These are phyloP conservation scores for Trametes polyzona DNA, from an alignment of 1,284 basidiomycete genomes.

Conservation along the genomic window DNA sequence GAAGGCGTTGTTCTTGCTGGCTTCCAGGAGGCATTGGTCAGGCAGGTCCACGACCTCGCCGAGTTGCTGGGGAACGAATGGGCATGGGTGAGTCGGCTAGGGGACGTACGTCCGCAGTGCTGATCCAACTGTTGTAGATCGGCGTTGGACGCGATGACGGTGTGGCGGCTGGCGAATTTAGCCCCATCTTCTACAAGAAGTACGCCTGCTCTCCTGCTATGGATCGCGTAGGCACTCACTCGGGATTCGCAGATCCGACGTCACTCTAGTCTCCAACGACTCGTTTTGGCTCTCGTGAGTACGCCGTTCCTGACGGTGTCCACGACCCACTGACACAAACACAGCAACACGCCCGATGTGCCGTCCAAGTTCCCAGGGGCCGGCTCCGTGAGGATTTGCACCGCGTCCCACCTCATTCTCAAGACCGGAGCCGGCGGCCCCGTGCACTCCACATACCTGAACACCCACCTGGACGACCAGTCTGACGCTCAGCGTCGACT, in stretches of 20 bases:
- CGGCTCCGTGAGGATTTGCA: constrained; percentile 57
- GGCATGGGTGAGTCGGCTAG: constrained; percentile 46
- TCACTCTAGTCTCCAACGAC: constrained; percentile 48
- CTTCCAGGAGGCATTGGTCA: constrained; percentile 62
- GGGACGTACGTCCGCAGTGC: not conserved
- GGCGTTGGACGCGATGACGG: constrained; percentile 72
- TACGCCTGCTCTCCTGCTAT: constrained; percentile 31
- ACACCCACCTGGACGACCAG: constrained; percentile 59
- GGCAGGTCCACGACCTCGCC: constrained; percentile 63
- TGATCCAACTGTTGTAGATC: constrained; percentile 37
- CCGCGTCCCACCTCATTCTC: constrained; percentile 45
- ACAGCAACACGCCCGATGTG: constrained; percentile 50
- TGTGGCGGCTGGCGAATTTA: constrained; percentile 58
- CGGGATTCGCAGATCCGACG: constrained; percentile 34
- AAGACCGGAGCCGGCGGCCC: constrained; percentile 21
- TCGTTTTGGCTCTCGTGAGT: constrained; percentile 61
- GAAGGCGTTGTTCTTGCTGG: constrained; percentile 47
- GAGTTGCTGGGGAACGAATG: constrained; percentile 58
- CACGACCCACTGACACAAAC: not conserved
- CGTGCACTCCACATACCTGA: constrained; percentile 46
- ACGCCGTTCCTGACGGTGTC: not conserved
- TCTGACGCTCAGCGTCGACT: constrained; percentile 56
- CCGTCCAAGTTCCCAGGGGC: constrained; percentile 57
- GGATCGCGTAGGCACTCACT: not conserved
- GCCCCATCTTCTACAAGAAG: constrained; percentile 66